Evolutionary conservation across 257 asterid genomes (phyloP), one percentile per base, ranked within the genome.

Genomic region (Mitragyna speciosa): DNA sequence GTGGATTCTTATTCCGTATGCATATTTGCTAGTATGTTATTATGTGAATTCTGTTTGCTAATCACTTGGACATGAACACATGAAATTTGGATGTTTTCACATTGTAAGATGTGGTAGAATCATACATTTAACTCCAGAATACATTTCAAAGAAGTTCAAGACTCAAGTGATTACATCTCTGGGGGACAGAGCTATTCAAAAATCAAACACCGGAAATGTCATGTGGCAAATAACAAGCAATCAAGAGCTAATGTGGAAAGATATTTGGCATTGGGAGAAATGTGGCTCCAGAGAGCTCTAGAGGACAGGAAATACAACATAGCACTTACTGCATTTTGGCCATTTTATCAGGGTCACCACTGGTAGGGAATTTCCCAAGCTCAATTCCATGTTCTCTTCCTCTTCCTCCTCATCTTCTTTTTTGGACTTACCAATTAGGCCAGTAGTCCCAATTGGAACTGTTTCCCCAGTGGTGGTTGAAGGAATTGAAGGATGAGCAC

Each of bases 401-500:
- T 95, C 98, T 79, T 95, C 99, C 24, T 95, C 99, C 28, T 95
- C 97, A 11, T 93, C 98, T 5, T 95, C 99, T 79, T 93, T 97
- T 85, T 92, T 96, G 80, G 86, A 64, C 84, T 96, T 96, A 76
- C 83, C 86, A 82, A 52, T 52, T 41, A 89, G 86, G 28, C 89
- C 91, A 75, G 88, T 85, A 77, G 88, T 73, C 20, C 87, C 88
- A 66, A 58, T 64, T 6, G 90, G 24, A 36, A 68, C 67, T 51
- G 89, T 36, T 43, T 79, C 76, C 56, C 82, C 80, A 36, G 83
- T 85, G 19, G 88, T 75, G 69, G 89, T 67, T 75, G 93, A 89
- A 83, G 93, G 88, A 64, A 86, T 83, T 70, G 87, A 68, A 39
- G 82, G 78, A 81, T 20, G 85, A 79, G 43, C 63, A 81, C 39